Evolutionary conservation across 305 asterid genomes (phyloP), one percentile per base, ranked within the genome.

Genomic region (Rubia tinctorum): DNA sequence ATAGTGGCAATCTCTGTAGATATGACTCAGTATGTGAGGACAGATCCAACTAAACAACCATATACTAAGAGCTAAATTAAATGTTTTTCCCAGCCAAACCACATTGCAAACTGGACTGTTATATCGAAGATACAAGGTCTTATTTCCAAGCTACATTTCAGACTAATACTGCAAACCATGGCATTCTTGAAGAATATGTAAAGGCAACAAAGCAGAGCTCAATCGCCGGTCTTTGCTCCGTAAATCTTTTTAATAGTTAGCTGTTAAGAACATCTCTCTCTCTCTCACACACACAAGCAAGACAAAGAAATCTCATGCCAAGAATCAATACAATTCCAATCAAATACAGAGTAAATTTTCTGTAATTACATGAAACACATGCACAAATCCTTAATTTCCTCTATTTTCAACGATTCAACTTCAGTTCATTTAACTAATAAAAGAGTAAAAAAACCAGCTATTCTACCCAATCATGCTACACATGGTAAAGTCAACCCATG

Each of bases 401-500:
- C 34, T 44, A 51, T 9, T 69, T 20, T 40, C 23, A 49, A 69
- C 25, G 14, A 22, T 30, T 56, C 22, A 39, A 39, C 30, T 58
- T 58, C 56, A 58, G 30, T 40, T 59, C 67, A 58, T 37, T 42
- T 40, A 56, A 71, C 58, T 27, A 14, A 13, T 58, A 71, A n/a
- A 58, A 6, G 12, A 9, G 42, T 17, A 27, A 47, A 47, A 51
- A 9, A 39, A 13, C 9, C 63, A 49, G 14, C 6, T 51, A 25
- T 47, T 18, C 43, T 68, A 15, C 67, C 12, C 44, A 64, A 64
- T 34, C 68, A 34, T 34, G 12, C 37, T 20, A 39, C 51, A 43
- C 14, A 53, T 11, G 15, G 15, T 20, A 53, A 53, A 53, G 40
- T 53, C 62, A 71, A 15, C 17, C 40, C 74, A 39, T 7, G 56